Conservation (phyloP, 2,329 filamentous ascomycete genomes). For the Diaporthe australafricana region DNA sequence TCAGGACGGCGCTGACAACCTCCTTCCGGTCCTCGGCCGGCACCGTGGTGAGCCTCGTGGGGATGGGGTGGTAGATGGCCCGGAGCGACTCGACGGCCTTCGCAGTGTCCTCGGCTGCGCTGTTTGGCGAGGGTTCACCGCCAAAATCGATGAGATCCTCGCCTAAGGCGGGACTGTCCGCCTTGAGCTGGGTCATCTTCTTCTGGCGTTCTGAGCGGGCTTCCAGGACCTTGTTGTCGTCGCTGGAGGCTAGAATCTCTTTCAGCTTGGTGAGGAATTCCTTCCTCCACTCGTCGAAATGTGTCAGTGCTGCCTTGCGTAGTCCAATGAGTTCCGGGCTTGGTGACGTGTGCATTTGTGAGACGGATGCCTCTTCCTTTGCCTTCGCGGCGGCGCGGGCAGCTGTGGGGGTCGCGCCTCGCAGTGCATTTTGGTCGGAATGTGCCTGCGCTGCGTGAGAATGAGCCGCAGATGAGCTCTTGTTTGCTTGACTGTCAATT, state of each 20-base stretch:
- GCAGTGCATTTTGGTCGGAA: conserved; percentile 26
- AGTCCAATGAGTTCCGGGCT: conserved; percentile 50
- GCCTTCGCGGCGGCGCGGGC: conserved; percentile 16
- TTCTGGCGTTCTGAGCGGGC: conserved; percentile 60
- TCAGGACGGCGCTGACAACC: conserved; percentile 75
- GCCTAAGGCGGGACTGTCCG: conserved; percentile 50
- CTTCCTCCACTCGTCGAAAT: conserved; percentile 83
- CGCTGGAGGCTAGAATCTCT: conserved; percentile 67
- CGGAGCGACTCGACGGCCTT: conserved; percentile 60
- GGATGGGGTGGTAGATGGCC: conserved; percentile 63
- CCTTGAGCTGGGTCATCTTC: conserved; percentile 51
- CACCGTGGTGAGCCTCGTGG: conserved; percentile 67
- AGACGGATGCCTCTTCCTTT: conserved; percentile 32
- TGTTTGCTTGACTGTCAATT: not conserved
- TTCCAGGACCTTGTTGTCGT: conserved; percentile 55
- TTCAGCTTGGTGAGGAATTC: conserved; percentile 77
- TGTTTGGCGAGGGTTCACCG: conserved; percentile 21
- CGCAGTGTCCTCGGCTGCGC: conserved; percentile 44
- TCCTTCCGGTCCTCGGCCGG: conserved; percentile 69
- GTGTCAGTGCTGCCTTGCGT: conserved; percentile 67
- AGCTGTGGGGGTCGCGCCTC: conserved; percentile 44
- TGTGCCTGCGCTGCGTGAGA: not conserved
- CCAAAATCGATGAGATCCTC: conserved; percentile 57
- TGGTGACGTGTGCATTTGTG: conserved; percentile 36
- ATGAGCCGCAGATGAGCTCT: not conserved